These are phyloP conservation scores for Rosa rugosa DNA, from an alignment of 306 rosid species.

Conservation along the genomic window DNA sequence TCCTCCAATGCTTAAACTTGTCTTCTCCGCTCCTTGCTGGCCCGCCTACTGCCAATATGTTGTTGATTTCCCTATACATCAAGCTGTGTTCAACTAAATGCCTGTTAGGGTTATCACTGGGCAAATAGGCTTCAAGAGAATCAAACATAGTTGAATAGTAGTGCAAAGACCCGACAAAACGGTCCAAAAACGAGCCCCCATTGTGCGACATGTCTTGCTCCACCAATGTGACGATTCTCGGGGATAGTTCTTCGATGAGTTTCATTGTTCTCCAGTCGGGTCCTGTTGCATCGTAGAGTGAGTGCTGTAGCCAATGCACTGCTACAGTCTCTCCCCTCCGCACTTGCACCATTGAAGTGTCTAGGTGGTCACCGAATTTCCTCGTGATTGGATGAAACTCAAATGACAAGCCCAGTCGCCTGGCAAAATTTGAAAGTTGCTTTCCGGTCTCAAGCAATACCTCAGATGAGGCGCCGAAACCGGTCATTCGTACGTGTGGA, in stretches of 20 bases:
- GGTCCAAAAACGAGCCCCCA: slow-evolving; percentile 76
- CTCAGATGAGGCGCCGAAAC: slow-evolving; percentile 64
- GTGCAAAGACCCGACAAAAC: slow-evolving; percentile 80
- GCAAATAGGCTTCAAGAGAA: slow-evolving; percentile 61
- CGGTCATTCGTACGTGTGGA: slow-evolving; percentile 63
- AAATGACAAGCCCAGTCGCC: slow-evolving; percentile 57
- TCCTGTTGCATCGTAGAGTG: slow-evolving; percentile 68
- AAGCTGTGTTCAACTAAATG: slow-evolving; percentile 57
- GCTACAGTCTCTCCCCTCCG: slow-evolving; percentile 58
- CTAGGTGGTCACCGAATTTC: slow-evolving; percentile 51
- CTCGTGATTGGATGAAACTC: slow-evolving; percentile 59
- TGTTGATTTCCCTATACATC: slow-evolving; percentile 60
- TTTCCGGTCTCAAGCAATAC: slow-evolving; percentile 65
- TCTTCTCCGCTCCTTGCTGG: slow-evolving; percentile 79
- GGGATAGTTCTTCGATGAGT: slow-evolving; percentile 53
- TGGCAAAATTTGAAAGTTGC: slow-evolving; percentile 60
- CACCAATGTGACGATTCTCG: slow-evolving; percentile 72
- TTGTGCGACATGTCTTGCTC: slow-evolving; percentile 62
- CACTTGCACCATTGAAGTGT: slow-evolving; percentile 43
- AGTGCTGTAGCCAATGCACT: slow-evolving; percentile 82
- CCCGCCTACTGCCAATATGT: slow-evolving; percentile 83
- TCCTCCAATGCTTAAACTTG: slow-evolving; percentile 71
- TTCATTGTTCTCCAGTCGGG: slow-evolving; percentile 69
- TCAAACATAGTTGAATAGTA: slow-evolving; percentile 87
- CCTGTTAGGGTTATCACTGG: slow-evolving; percentile 53